These are phyloP conservation scores for Harringtonia aguacate DNA, from an alignment of 2,329 filamentous ascomycete genomes.

Conservation along the genomic window DNA sequence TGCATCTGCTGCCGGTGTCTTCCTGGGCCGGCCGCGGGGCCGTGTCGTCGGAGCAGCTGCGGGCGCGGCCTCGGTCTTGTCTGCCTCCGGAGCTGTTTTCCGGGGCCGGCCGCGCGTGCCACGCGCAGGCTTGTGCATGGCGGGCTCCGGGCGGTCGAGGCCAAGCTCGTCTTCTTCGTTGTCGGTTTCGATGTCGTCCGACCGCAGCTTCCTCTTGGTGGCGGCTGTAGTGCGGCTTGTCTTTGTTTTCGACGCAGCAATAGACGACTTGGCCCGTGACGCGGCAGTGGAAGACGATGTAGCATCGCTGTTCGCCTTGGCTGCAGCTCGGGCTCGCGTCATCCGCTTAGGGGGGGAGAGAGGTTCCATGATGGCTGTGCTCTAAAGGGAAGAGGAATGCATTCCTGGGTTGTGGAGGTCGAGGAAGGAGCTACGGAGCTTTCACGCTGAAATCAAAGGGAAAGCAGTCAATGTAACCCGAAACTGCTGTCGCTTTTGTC, in stretches of 20 bases:
- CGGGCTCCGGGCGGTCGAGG: conserved; percentile 9
- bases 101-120: conserved; percentile 34
- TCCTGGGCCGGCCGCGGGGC: conserved; percentile 22
- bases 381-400: background rate
- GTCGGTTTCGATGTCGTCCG: conserved; percentile 38
- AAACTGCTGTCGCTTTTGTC: background rate
- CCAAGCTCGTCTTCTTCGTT: conserved; percentile 23
- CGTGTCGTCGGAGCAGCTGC: conserved; percentile 6
- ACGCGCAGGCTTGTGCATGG: conserved; percentile 21
- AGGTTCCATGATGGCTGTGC: conserved; percentile 13
- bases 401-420: too few species aligned
- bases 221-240: conserved; percentile 23
- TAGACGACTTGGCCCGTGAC: conserved; percentile 27
- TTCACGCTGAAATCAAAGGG: too few species aligned
- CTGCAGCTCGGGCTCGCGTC: conserved; percentile 28
- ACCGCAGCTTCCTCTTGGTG: conserved; percentile 42
- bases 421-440: too few species aligned
- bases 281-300: conserved; percentile 10
- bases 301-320: conserved; percentile 23
- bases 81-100: conserved; percentile 27
- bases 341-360: conserved; percentile 17
- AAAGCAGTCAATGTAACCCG: too few species aligned
- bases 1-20: conserved; percentile 13
- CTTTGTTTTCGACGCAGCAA: conserved; percentile 36
- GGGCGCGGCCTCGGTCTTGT: conserved; percentile 22